Evolutionary conservation across 2,329 filamentous ascomycete species (phyloP).

Genomic region (Paraphaeosphaeria sporulosa): DNA sequence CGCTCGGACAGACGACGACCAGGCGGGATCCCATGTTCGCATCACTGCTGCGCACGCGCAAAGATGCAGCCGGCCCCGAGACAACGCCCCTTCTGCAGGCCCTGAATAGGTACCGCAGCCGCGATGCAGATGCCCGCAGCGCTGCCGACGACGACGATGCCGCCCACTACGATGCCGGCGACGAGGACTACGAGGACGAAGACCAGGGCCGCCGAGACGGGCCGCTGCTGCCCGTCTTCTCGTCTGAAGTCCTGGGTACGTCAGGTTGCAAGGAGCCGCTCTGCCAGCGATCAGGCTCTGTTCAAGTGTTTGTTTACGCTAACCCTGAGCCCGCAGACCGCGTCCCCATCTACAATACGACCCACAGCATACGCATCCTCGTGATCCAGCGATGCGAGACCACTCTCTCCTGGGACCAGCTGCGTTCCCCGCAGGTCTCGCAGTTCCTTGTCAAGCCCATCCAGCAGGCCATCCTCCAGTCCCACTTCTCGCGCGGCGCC

Average conservation of each 20-base stretch:
- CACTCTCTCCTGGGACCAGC: conserved; percentile 90
- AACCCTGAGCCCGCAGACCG: conserved; percentile 65
- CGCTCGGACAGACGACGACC: conserved; percentile 15
- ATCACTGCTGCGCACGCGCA: conserved; percentile 44
- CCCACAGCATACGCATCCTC: conserved; percentile 86
- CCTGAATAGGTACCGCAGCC: conserved; percentile 38
- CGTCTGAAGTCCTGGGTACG: conserved; percentile 47
- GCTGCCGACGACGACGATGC: conserved; percentile 21
- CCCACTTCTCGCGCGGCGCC: conserved; percentile 85
- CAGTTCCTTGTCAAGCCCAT: conserved; percentile 96
- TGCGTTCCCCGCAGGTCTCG: conserved; percentile 93
- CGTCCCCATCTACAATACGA: conserved; percentile 87
- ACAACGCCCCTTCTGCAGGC: conserved; percentile 47
- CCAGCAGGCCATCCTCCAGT: conserved; percentile 83
- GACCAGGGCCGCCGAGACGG: conserved; percentile 39
- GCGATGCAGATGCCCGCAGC: conserved; percentile 24
- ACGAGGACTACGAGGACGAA: conserved; percentile 42
- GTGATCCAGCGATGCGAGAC: conserved; percentile 89
- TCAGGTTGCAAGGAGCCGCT: neutral
- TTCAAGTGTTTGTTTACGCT: conserved; percentile 27
- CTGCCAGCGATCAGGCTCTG: conserved; percentile 3
- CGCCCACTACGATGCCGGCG: conserved; percentile 35
- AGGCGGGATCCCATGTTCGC: conserved; percentile 45
- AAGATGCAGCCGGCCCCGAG: conserved; percentile 38
- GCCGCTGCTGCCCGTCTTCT: conserved; percentile 52